Base-by-base conservation (phyloP, 768 basidiomycete genomes). In the Tylopilus subfusipes region DNA sequence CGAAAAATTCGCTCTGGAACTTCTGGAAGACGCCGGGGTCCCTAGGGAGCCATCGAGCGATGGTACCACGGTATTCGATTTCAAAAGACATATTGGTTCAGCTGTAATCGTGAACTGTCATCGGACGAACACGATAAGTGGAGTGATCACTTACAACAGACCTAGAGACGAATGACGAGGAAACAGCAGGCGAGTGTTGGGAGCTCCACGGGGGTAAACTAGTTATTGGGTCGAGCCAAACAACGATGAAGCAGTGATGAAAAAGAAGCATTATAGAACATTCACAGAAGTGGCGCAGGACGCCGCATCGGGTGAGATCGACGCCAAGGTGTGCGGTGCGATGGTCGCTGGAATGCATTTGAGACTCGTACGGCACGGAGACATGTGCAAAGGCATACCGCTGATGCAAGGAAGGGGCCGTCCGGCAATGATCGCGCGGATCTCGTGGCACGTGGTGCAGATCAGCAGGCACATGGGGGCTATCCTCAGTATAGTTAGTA, bases 1-100 rank as follows among this genome's bases (percentile, higher is more conserved):
- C 29, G 69, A 66, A 57, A 66, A 73, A 52, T 59, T 71, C 45
- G 64, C 46, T 57, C n/a, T n/a, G n/a, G n/a, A n/a, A n/a, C n/a
- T n/a, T n/a, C n/a, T n/a, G n/a, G n/a, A n/a, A n/a, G n/a, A n/a
- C n/a, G n/a, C n/a, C n/a, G n/a, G n/a, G n/a, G n/a, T n/a, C n/a
- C n/a, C n/a, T n/a, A n/a, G n/a, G n/a, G n/a, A n/a, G n/a, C n/a
- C n/a, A n/a, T n/a, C n/a, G n/a, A n/a, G n/a, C n/a, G n/a, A n/a
- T n/a, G n/a, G n/a, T n/a, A n/a, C n/a, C 59, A 33, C 58, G 59
- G 58, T 70, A 54, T 38, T 31, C 40, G 18, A 67, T 18, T 21
- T 53, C 39, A 45, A 48, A 3, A 18, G 53, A 24, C 72, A 64
- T 62, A 64, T 62, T 29, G 24, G 24, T 22, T 43, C 10, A 38